Evolutionary conservation across 2,329 filamentous ascomycete genomes (phyloP).

Genomic region (Penicillium rolfsii): DNA sequence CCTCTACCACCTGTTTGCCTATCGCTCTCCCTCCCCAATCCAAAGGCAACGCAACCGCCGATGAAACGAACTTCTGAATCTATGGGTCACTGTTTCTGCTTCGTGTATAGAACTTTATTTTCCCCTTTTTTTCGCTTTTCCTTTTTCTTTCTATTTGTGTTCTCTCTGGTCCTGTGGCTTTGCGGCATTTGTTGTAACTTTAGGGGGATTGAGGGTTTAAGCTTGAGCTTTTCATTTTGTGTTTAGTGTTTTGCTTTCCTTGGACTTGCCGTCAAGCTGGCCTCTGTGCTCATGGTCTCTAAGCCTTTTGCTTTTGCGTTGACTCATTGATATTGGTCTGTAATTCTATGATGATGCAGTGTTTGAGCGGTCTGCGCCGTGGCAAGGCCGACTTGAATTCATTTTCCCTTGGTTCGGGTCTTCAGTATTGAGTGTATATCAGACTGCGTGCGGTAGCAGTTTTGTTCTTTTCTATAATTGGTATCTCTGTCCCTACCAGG

Average conservation of each 20-base stretch:
- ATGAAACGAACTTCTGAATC: conserved; percentile 30
- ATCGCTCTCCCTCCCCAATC: conserved; percentile 14
- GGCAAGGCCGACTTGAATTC: conserved; percentile 21
- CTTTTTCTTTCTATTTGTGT: conserved; percentile 24
- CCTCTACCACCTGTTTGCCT: not conserved
- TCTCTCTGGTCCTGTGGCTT: conserved; percentile 16
- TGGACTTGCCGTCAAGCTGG: conserved; percentile 19
- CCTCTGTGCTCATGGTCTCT: conserved; percentile 29
- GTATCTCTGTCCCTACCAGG: not conserved
- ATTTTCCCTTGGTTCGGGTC: conserved; percentile 14
- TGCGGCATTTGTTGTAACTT: conserved; percentile 35
- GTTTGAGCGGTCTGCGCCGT: conserved; percentile 24
- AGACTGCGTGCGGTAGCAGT: not conserved
- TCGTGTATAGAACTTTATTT: conserved; percentile 40
- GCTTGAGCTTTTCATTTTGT: conserved; percentile 19
- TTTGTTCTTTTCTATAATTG: not conserved
- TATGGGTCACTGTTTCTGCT: conserved; percentile 28
- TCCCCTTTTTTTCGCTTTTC: conserved; percentile 18
- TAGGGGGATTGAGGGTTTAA: conserved; percentile 27
- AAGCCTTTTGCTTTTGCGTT: not conserved
- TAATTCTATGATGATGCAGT: conserved; percentile 43
- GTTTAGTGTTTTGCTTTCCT: conserved; percentile 13
- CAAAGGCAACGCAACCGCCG: conserved; percentile 30
- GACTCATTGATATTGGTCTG: conserved; percentile 30
- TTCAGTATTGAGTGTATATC: not conserved